phyloP scores from a whole-genome alignment of 1,284 basidiomycete species.

The Leccinum insolens region DNA sequence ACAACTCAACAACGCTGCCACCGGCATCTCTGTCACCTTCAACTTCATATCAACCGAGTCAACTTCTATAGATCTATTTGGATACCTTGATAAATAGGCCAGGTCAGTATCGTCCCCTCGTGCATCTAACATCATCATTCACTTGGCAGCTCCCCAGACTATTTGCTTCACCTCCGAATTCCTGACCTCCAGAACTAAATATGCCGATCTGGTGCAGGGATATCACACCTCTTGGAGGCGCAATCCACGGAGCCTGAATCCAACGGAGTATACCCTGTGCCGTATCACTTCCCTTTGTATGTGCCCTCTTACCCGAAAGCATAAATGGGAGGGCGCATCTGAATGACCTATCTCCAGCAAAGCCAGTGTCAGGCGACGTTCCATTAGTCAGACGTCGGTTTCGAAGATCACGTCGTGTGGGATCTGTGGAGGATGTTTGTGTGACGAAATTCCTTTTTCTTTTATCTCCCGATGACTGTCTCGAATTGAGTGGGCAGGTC shows the following conservation, averaged over 20 bases:
- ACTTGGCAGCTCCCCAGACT: not conserved
- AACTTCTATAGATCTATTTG: not conserved
- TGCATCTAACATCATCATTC: not conserved
- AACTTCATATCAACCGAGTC: not conserved
- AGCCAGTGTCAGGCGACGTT: constrained; percentile 65
- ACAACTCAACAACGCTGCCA: not conserved
- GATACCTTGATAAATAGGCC: not conserved
- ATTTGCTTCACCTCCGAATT: not conserved
- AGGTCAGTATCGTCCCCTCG: not conserved
- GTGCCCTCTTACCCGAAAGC: not conserved
- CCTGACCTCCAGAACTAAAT: not conserved
- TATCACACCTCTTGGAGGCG: not conserved
- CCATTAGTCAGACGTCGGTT: constrained; percentile 88
- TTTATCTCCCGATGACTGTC: not conserved
- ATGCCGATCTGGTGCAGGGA: not conserved
- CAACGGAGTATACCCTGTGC: not conserved
- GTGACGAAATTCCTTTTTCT: not conserved
- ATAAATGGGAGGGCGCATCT: not conserved
- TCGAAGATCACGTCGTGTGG: constrained; percentile 78
- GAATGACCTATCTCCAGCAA: not conserved
- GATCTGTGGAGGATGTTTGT: constrained; percentile 32
- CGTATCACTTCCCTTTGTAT: not conserved
- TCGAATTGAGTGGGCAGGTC: not conserved
- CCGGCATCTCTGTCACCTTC: not conserved
- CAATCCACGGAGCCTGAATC: no score